These are phyloP conservation scores for Periglandula ipomoeae DNA, from an alignment of 2,329 filamentous ascomycete genomes.

Conservation along the genomic window DNA sequence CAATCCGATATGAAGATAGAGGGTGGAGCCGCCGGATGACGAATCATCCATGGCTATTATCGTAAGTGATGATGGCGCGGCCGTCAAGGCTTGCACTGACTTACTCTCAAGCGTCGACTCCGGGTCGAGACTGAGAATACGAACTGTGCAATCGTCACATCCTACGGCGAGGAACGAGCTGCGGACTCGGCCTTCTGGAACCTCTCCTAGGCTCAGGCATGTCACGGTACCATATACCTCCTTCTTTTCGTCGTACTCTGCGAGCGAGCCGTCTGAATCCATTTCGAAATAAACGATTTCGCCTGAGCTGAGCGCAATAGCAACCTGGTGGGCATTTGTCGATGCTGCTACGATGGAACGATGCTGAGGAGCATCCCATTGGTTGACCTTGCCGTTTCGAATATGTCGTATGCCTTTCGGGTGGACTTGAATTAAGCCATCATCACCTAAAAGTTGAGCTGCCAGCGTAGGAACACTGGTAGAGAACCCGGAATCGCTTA, in stretches of 20 bases:
- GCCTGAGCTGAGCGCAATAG: constrained; percentile 86
- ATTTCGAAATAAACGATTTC: constrained; percentile 99
- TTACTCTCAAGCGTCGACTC: constrained; percentile 88
- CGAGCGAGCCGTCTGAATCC: constrained; percentile 81
- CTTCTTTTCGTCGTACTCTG: constrained; percentile 90
- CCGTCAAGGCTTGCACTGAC: constrained; percentile 87
- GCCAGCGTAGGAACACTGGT: constrained; percentile 82
- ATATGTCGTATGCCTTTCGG: constrained; percentile 95
- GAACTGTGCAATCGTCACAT: constrained; percentile 92
- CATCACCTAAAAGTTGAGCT: constrained; percentile 88
- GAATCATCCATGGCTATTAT: constrained; percentile 97
- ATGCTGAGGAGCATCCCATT: constrained; percentile 91
- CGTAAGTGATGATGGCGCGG: constrained; percentile 76
- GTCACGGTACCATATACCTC: constrained; percentile 95
- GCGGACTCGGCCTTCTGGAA: constrained; percentile 79
- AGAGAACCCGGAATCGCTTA: constrained; percentile 86
- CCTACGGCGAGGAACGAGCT: constrained; percentile 94
- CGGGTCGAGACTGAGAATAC: constrained; percentile 81
- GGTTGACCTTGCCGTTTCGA: constrained; percentile 67
- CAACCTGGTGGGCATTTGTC: constrained; percentile 88
- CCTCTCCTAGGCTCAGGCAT: constrained; percentile 84
- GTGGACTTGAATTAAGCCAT: constrained; percentile 88
- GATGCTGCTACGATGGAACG: constrained; percentile 90
- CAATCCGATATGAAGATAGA: constrained; percentile 93
- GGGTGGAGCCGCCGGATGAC: constrained; percentile 74